These are phyloP conservation scores for Lachancea thermotolerans DNA, from an alignment of 805 yeast species.

Conservation along the genomic window DNA sequence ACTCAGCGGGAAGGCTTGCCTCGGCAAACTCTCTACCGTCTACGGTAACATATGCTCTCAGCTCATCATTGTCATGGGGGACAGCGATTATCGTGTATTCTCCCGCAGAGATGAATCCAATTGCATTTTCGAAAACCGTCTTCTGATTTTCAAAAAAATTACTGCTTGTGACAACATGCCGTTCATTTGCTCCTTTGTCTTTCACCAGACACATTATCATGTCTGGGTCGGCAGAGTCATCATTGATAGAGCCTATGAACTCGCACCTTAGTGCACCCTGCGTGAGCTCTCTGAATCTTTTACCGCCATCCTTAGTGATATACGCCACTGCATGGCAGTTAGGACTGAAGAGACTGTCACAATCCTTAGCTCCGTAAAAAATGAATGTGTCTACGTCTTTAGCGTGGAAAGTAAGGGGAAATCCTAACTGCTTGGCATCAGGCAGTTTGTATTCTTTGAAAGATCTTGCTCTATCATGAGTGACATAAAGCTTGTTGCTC, in stretches of 20 bases:
- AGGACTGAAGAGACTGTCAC: conserved; percentile 40
- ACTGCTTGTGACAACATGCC: conserved; percentile 40
- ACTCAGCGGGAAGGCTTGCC: conserved; percentile 65
- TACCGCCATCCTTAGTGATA: conserved; percentile 63
- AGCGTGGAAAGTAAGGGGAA: conserved; percentile 58
- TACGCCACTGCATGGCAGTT: conserved; percentile 55
- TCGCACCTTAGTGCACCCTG: conserved; percentile 56
- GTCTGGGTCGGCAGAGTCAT: conserved; percentile 38
- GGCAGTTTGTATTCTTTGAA: conserved; percentile 49
- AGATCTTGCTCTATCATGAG: conserved; percentile 61
- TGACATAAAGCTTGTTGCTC: conserved; percentile 44
- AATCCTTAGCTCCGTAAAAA: conserved; percentile 58
- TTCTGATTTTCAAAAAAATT: conserved; percentile 44
- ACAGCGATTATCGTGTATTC: conserved; percentile 70
- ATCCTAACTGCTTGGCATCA: conserved; percentile 35
- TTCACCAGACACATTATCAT: conserved; percentile 59
- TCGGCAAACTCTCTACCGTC: conserved; percentile 75
- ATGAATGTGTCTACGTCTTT: conserved; percentile 51
- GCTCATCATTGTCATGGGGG: conserved; percentile 41
- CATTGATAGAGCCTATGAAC: conserved; percentile 53
- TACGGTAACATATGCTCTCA: conserved; percentile 66
- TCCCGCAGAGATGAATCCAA: conserved; percentile 69
- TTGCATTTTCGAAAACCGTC: conserved; percentile 47
- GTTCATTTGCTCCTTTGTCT: conserved; percentile 28
- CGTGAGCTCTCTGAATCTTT: conserved; percentile 46